These are phyloP conservation scores for Neurospora tetraspora DNA, from an alignment of 495 filamentous ascomycete species.

Conservation along the genomic window DNA sequence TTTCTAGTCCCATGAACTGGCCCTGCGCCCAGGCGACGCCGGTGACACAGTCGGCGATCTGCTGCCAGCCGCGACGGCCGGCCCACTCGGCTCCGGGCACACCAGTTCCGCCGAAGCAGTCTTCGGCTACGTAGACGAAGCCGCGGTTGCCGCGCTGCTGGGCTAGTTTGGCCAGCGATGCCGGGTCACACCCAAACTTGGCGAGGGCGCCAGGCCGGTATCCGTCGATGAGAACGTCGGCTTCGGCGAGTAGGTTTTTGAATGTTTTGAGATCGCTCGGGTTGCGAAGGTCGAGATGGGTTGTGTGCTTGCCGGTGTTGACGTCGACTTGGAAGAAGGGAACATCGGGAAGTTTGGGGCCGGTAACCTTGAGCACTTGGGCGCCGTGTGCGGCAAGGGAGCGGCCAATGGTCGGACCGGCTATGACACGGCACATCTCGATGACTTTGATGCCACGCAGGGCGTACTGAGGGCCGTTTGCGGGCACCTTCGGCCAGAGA, in stretches of 20 bases:
- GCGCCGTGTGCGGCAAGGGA: conserved; percentile 60
- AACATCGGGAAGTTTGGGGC: conserved; percentile 56
- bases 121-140: conserved; percentile 60
- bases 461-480: conserved; percentile 30
- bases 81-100: conserved; percentile 35
- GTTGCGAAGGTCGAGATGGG: conserved; percentile 47
- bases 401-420: conserved; percentile 53
- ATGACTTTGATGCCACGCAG: conserved; percentile 50
- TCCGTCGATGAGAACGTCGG: conserved; percentile 54
- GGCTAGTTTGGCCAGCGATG: conserved; percentile 42
- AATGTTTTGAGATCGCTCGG: conserved; percentile 44
- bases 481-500: conserved; percentile 8
- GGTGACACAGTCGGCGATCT: conserved; percentile 45
- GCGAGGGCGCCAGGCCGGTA: conserved; percentile 60
- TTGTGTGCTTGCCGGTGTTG: conserved; percentile 56
- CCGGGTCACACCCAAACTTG: conserved; percentile 51
- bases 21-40: conserved; percentile 69
- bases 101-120: conserved; percentile 53
- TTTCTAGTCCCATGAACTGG: conserved; percentile 53
- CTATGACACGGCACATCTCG: conserved; percentile 58
- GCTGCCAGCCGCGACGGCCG: conserved; percentile 45
- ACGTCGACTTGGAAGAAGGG: conserved; percentile 75
- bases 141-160: conserved; percentile 41
- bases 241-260: conserved; percentile 46
- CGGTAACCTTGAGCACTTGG: conserved; percentile 61